These are phyloP conservation scores for Leccinum disarticulatum DNA, from an alignment of 768 basidiomycete genomes.

Conservation along the genomic window DNA sequence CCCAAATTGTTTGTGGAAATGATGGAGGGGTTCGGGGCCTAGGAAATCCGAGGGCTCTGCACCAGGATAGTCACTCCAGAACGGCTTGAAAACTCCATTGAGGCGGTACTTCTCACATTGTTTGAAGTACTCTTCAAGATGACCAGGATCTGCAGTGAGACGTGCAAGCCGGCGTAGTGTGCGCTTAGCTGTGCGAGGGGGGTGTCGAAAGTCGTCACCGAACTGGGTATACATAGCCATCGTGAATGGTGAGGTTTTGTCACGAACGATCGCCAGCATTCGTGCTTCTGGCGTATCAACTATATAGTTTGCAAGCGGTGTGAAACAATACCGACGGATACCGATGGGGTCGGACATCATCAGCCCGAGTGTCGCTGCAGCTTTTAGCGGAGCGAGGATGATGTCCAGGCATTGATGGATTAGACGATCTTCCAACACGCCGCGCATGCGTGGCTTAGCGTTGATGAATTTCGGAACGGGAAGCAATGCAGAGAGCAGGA, in stretches of 20 bases:
- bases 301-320: neutral
- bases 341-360: neutral
- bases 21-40: neutral
- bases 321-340: neutral
- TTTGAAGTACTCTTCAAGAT: neutral
- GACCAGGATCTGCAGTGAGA: neutral
- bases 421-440: neutral
- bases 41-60: neutral
- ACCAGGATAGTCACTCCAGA: neutral
- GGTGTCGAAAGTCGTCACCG: neutral
- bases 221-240: neutral
- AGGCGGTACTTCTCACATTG: neutral
- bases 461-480: neutral
- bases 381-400: neutral
- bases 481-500: neutral
- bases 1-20: neutral
- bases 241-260: neutral
- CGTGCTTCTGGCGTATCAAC: neutral
- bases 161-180: neutral
- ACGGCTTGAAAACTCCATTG: neutral
- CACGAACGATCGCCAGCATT: neutral
- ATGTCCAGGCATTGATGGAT: neutral
- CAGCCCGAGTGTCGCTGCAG: neutral
- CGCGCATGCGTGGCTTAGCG: neutral
- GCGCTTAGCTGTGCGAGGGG: neutral